Percentiles rank a stretch among this genome's conserved stretches.
These are phyloP conservation scores for Candida jianshihensis DNA, from an alignment of 805 yeast species.

Conservation along the genomic window DNA sequence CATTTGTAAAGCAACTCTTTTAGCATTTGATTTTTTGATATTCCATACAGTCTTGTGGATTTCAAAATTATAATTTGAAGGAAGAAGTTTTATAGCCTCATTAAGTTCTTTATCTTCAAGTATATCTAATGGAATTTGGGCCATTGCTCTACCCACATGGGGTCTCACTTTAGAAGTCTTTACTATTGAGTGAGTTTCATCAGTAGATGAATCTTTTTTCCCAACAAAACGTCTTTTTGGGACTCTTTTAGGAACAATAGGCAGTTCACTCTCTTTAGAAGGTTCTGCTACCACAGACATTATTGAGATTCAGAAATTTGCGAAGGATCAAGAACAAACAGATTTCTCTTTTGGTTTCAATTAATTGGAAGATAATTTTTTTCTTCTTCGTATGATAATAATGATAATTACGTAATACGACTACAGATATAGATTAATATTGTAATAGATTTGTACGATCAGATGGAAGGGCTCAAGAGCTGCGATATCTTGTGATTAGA, in stretches of 20 bases:
- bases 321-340: too few species aligned
- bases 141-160: slow-evolving; percentile 54
- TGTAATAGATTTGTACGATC: too few species aligned
- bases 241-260: slow-evolving; percentile 18
- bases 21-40: slow-evolving; percentile 64
- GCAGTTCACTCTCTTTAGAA: neutral
- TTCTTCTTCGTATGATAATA: too few species aligned
- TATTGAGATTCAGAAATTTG: too few species aligned
- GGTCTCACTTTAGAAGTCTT: slow-evolving; percentile 23
- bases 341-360: too few species aligned
- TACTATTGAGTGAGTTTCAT: slow-evolving; percentile 15
- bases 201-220: slow-evolving; percentile 22
- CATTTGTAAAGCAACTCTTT: slow-evolving; percentile 90
- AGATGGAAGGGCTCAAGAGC: too few species aligned
- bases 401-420: too few species aligned
- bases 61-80: slow-evolving; percentile 91
- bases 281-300: neutral
- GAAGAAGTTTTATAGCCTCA: slow-evolving; percentile 73
- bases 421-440: too few species aligned
- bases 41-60: slow-evolving; percentile 96
- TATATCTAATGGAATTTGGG: slow-evolving; percentile 86
- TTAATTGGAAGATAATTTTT: too few species aligned
- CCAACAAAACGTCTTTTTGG: slow-evolving; percentile 62
- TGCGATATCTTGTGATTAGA: too few species aligned
- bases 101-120: slow-evolving; percentile 74